Base-by-base conservation (phyloP, 371 early-diverging fungal species). In the Basidiobolus heterosporus region DNA sequence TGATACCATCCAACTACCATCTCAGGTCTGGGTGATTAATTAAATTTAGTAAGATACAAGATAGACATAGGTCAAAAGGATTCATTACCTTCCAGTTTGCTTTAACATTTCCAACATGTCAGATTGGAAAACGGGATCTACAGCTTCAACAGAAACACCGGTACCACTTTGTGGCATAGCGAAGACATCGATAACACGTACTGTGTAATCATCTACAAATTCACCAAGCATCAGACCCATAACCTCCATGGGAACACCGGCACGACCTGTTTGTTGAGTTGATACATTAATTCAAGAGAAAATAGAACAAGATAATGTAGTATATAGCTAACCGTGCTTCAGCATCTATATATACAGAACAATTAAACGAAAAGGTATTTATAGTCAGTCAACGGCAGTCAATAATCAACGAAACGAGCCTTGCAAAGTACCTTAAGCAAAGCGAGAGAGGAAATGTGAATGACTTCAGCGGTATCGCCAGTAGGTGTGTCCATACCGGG, bases 1-100 rank as follows among this genome's bases (percentile, higher is more conserved):
- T 99, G 99, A 64, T 99, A 99, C 99, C 99, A 99, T 15, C 99
- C 99, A 16, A 99, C 98, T n/a, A 99, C 99, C 73, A 89, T 91
- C 63, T 99, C 99, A 15, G 91, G 88, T 58, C 97, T 88, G 9
- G 30, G 9, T 5, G 30, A 9, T 30, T 30, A 30, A 3, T 54
- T 13, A 44, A 44, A 16, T 13, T 23, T 11, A 14, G 8, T 15
- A n/a, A 13, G 8, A 38, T 1, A 30, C 30, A 9, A 30, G 9
- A 30, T 5, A 30, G 3, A 38, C 18, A 35, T 3, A 21, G 17
- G 22, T 0, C 23, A 1, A 16, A 16, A 18, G n/a, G 15, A 3
- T 20, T 20, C 17, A 55, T 17, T 63, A 87, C 89, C 92, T 70
- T 61, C 99, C 99, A 37, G 98, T 98, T 53, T 95, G 92, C 69